Conservation (phyloP, 108 stramenopile species). For the Discostella pseudostelligera region DNA sequence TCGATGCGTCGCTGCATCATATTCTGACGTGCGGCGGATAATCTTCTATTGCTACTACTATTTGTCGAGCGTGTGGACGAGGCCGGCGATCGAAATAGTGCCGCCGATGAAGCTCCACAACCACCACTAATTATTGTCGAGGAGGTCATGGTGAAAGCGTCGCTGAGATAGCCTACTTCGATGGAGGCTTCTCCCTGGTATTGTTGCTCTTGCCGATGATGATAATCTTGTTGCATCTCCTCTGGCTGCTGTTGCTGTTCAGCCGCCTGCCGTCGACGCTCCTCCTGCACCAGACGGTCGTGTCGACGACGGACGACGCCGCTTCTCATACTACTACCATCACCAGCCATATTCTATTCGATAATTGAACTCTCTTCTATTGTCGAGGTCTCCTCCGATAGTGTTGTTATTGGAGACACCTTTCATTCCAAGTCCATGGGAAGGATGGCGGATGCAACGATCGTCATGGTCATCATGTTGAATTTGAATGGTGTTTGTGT, state of each 20-base stretch:
- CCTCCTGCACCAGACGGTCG: background rate
- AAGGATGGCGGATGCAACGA: no score
- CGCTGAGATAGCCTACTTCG: background rate
- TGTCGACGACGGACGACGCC: background rate
- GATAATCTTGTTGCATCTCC: background rate
- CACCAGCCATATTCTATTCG: background rate
- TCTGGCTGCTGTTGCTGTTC: constrained; percentile 1
- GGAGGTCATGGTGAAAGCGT: constrained; percentile 7
- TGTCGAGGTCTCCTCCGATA: no score
- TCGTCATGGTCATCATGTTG: no score
- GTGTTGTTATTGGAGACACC: no score
- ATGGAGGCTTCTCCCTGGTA: background rate
- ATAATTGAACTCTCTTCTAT: background rate
- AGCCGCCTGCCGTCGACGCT: background rate
- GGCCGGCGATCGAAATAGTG: background rate
- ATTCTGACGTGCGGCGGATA: constrained; percentile 19
- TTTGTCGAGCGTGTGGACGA: constrained; percentile 3
- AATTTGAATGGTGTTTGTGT: no score
- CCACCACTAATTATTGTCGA: constrained; percentile 4
- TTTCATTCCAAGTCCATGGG: no score
- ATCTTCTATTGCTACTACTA: background rate
- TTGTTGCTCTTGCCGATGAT: constrained; percentile 6
- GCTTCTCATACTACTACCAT: background rate
- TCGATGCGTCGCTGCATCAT: constrained; percentile 43
- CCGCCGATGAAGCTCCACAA: background rate